Evolutionary conservation across 2,329 filamentous ascomycete genomes (phyloP).

Genomic region (Penicillium hordei): DNA sequence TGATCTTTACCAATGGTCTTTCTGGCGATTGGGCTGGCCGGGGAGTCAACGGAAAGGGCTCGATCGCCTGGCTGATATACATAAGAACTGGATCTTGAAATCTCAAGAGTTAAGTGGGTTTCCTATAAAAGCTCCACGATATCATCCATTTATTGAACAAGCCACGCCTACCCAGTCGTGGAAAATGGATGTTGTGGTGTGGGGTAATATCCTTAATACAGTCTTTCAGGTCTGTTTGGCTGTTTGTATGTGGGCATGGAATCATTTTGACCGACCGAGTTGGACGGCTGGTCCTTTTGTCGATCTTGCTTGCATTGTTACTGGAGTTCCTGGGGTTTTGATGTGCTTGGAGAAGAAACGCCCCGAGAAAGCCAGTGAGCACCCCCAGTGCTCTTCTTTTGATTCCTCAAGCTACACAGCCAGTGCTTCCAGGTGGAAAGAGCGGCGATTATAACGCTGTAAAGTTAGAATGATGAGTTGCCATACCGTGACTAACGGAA

Average conservation of each 20-base stretch:
- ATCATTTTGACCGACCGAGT: conserved; percentile 69
- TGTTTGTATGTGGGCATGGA: conserved; percentile 80
- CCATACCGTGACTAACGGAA: not conserved
- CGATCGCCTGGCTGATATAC: conserved; percentile 9
- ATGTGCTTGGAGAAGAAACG: conserved; percentile 5
- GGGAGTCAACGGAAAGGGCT: not conserved
- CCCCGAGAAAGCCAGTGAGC: not conserved
- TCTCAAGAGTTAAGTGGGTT: not conserved
- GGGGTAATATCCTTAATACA: conserved; percentile 76
- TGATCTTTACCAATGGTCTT: conserved; percentile 71
- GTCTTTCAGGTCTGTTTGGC: conserved; percentile 72
- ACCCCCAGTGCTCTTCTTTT: not conserved
- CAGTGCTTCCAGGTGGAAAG: no score
- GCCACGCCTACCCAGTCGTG: conserved; percentile 67
- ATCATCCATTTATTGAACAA: not conserved
- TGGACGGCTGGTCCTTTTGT: conserved; percentile 82
- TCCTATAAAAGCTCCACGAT: not conserved
- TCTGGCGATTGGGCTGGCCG: conserved; percentile 59
- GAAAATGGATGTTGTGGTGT: conserved; percentile 79
- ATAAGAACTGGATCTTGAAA: conserved; percentile 46
- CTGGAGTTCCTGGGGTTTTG: not conserved
- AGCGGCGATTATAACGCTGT: not conserved
- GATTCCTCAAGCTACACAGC: not conserved
- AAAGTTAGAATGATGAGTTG: not conserved
- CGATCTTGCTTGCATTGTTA: conserved; percentile 68